A percentile compares a stretch with the other conserved stretches of the same genome.
phyloP scores from a whole-genome alignment of 176 grass and related monocot genomes.

The Poa annua region DNA sequence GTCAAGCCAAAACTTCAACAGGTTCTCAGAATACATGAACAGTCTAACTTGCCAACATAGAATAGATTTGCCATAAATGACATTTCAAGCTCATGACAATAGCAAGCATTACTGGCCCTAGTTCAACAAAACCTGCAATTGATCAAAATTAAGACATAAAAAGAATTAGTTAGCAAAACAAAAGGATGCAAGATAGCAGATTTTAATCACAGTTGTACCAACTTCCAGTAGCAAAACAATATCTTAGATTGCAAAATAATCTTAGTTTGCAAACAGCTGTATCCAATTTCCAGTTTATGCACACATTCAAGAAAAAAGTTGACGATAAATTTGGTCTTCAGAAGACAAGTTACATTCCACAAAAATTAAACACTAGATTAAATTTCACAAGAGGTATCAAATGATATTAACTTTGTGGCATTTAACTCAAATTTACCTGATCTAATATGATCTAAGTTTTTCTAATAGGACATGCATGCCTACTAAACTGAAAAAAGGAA shows the following conservation, averaged over 20 bases:
- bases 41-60: conserved; percentile 36
- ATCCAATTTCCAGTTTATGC: no score
- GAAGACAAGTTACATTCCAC: no score
- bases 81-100: conserved; percentile 21
- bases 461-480: not conserved
- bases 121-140: conserved; percentile 37
- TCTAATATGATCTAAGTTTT: not conserved
- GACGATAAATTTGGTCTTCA: no score
- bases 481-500: no score
- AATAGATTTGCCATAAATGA: conserved; percentile 14
- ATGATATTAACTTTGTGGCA: no score
- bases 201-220: not conserved
- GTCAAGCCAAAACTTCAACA: conserved; percentile 41
- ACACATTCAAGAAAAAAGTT: no score
- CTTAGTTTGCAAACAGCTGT: no score
- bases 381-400: no score
- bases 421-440: no score
- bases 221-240: no score
- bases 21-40: conserved; percentile 46
- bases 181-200: not conserved
- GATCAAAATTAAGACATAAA: not conserved
- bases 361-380: no score
- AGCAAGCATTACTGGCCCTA: conserved; percentile 28
- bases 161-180: not conserved
- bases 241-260: no score